A percentile compares a stretch with the other conserved stretches of the same genome.
phyloP scores from a whole-genome alignment of 768 basidiomycete genomes.

The Lactifluus piperatus region DNA sequence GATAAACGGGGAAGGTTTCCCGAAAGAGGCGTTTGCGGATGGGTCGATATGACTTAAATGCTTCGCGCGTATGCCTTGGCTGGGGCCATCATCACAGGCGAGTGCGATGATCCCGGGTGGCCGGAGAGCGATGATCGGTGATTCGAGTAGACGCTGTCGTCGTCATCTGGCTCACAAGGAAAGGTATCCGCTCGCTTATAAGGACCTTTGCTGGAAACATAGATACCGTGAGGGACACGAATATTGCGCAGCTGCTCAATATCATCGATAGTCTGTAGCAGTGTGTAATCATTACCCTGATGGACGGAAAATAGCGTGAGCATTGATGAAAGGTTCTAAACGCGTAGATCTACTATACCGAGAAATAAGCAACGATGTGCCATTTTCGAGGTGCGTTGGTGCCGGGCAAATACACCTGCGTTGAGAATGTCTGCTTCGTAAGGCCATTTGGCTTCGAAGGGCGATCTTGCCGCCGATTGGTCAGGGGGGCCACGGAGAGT shows the following conservation, averaged over 20 bases:
- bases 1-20: constrained; percentile 17
- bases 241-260: constrained; percentile 66
- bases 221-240: constrained; percentile 62
- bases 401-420: constrained; percentile 58
- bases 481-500: constrained; percentile 45
- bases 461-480: constrained; percentile 63
- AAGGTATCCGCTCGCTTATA: constrained; percentile 24
- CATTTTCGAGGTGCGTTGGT: constrained; percentile 56
- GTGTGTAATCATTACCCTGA: constrained; percentile 60
- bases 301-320: background rate
- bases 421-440: constrained; percentile 81
- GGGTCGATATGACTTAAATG: background rate
- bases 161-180: constrained; percentile 25
- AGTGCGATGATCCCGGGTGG: constrained; percentile 11
- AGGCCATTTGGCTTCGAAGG: constrained; percentile 75
- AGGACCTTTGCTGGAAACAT: constrained; percentile 53
- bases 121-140: constrained; percentile 11
- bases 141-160: constrained; percentile 21
- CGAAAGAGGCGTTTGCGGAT: constrained; percentile 10
- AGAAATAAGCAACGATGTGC: constrained; percentile 81
- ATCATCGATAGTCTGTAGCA: constrained; percentile 63
- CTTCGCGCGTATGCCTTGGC: constrained; percentile 4
- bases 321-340: constrained; percentile 2
- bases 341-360: constrained; percentile 35
- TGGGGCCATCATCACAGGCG: constrained; percentile 6